phyloP scores from a whole-genome alignment of 257 asterid genomes.

The Solanum sejunctum region DNA sequence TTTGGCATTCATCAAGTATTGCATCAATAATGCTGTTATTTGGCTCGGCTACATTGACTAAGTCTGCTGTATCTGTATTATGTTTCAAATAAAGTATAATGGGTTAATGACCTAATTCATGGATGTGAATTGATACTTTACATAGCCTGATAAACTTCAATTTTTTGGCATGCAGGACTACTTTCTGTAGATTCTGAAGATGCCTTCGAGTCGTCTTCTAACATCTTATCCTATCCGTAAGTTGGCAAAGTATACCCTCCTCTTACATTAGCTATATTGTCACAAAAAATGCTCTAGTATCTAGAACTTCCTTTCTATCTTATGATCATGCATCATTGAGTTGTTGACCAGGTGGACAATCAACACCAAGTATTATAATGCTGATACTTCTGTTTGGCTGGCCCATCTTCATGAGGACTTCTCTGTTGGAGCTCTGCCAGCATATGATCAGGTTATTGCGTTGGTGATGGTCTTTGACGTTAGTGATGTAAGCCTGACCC shows the following conservation, averaged over 20 bases:
- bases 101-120: not conserved
- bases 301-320: not conserved
- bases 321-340: slow-evolving; percentile 4
- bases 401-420: slow-evolving; percentile 57
- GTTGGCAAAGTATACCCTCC: slow-evolving; percentile 3
- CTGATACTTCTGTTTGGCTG: slow-evolving; percentile 74
- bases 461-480: slow-evolving; percentile 85
- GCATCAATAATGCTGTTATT: not conserved
- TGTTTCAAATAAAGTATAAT: not conserved
- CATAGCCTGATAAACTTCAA: not conserved
- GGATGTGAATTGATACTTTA: not conserved
- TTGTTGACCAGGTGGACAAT: slow-evolving; percentile 64
- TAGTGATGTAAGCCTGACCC: slow-evolving; percentile 42
- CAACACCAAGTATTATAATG: slow-evolving; percentile 83
- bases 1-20: not conserved
- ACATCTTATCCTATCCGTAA: slow-evolving; percentile 56
- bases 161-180: slow-evolving; percentile 35
- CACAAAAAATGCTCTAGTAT: not conserved
- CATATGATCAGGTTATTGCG: slow-evolving; percentile 38
- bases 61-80: not conserved
- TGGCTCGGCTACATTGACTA: not conserved
- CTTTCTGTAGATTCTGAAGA: slow-evolving; percentile 59
- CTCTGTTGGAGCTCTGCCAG: slow-evolving; percentile 33
- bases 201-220: slow-evolving; percentile 38
- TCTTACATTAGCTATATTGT: not conserved